Evolutionary conservation across 2,329 filamentous ascomycete genomes (phyloP), one percentile per base, ranked within the genome.

Genomic region (Phialophora expanda): DNA sequence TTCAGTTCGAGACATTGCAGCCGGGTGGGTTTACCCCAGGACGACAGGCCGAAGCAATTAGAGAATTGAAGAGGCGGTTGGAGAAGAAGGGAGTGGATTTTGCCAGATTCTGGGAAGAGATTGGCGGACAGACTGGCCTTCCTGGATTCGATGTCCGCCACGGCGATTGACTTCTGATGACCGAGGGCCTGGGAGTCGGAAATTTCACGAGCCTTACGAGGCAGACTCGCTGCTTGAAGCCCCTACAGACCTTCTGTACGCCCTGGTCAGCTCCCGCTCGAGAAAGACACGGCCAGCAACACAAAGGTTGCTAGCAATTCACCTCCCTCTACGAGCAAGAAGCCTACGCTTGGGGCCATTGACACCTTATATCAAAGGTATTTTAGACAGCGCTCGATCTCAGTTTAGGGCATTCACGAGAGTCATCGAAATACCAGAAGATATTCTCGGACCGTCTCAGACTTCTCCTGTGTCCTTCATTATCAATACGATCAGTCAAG

Each of bases 1-100:
- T 97, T 57, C 93, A 97, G 79, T 96, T 88, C 74, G 93, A 97
- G 79, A 89, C 91, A 50, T 89, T 88, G 41, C 85, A 86, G 71
- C 90, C 92, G 0, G 91, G 89, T 20, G 91, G 91, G 0, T 96
- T 96, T 74, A 90, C 89, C 1, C 80, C 84, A 0, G 90, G 93
- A 75, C 85, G 87, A 73, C 92, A 96, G 78, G 82, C 86, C 63
- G 85, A 83, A 51, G 89, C 90, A 1, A 91, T 92, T 65, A 80
- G 86, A 69, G 89, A 93, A 78, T 91, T 93, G 57, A 87, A 89
- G 73, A 85, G 87, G 46, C 81, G 95, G 75, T 96, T 97, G 75
- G 83, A 88, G 68, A 83, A 84, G 53, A 85, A 93, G 57, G 88
- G 86, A 0, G 85, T 97, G n/a, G 86, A 97, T 75, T 96, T 96